phyloP scores from a whole-genome alignment of 2,329 filamentous ascomycete species.

The Fusarium sp. region DNA sequence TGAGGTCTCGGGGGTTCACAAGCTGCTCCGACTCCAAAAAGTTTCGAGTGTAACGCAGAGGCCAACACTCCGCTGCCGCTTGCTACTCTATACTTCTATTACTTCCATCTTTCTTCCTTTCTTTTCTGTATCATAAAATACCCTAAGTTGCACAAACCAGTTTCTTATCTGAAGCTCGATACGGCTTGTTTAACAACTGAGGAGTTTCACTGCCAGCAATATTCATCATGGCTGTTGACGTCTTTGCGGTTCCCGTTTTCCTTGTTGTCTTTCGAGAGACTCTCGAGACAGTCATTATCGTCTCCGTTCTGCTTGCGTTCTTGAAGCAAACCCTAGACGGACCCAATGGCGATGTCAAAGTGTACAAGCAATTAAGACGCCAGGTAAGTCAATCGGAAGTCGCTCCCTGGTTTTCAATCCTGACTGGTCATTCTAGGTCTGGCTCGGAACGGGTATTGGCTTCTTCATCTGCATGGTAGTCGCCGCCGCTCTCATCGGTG shows the following conservation, averaged over 20 bases:
- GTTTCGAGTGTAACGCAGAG: slow-evolving; percentile 20
- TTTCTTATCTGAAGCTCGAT: background rate
- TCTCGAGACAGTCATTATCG: slow-evolving; percentile 84
- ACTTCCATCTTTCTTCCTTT: background rate
- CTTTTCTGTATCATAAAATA: background rate
- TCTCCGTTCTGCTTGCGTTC: slow-evolving; percentile 87
- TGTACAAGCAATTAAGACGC: slow-evolving; percentile 75
- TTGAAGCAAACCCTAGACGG: slow-evolving; percentile 81
- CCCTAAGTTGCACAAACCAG: background rate
- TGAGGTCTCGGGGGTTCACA: slow-evolving; percentile 5
- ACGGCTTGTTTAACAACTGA: background rate
- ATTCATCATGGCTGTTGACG: slow-evolving; percentile 68
- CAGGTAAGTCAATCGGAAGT: slow-evolving; percentile 61
- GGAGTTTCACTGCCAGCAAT: background rate
- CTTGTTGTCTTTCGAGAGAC: slow-evolving; percentile 91
- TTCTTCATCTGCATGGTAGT: slow-evolving; percentile 73
- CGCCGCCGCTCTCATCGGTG: slow-evolving; percentile 75
- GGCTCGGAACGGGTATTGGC: slow-evolving; percentile 73
- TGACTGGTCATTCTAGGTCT: slow-evolving; percentile 53
- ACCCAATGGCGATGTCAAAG: slow-evolving; percentile 67
- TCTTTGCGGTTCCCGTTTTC: slow-evolving; percentile 85
- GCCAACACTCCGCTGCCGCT: slow-evolving; percentile 6
- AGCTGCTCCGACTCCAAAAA: slow-evolving; percentile 15
- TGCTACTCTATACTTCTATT: slow-evolving; percentile 1
- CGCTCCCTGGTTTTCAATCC: background rate